Conservation (phyloP, 495 filamentous ascomycete species). For the Lentithecium fluviatile region DNA sequence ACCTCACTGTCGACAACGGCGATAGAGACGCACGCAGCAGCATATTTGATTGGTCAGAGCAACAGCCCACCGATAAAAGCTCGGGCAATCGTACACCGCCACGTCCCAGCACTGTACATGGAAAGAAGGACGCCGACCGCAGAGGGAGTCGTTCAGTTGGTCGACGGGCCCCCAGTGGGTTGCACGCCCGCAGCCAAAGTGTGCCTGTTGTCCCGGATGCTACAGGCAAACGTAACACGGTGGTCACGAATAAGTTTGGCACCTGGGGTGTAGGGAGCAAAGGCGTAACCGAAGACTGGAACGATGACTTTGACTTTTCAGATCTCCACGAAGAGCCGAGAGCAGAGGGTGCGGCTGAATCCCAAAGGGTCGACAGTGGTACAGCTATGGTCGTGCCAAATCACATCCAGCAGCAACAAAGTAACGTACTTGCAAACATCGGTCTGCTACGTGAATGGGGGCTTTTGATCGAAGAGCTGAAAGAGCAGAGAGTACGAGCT, state of each 20-base stretch:
- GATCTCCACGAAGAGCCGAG: constrained; percentile 35
- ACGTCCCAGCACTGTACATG: constrained; percentile 86
- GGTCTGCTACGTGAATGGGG: constrained; percentile 46
- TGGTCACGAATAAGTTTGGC: constrained; percentile 71
- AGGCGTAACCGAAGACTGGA: constrained; percentile 52
- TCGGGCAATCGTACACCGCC: constrained; percentile 53
- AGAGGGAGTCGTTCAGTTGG: constrained; percentile 71
- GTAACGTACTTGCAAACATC: constrained; percentile 46
- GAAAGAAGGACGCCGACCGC: constrained; percentile 72
- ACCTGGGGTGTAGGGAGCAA: constrained; percentile 86
- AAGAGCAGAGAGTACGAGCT: constrained; percentile 43
- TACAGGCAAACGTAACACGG: constrained; percentile 57
- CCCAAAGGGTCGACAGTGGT: constrained; percentile 41
- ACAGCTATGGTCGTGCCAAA: constrained; percentile 45
- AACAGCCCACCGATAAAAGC: constrained; percentile 56
- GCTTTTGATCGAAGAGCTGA: constrained; percentile 46
- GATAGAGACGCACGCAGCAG: constrained; percentile 51
- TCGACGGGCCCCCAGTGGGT: constrained; percentile 70
- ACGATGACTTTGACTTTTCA: constrained; percentile 48
- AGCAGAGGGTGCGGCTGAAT: constrained; percentile 19
- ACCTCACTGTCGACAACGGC: constrained; percentile 24
- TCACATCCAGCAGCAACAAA: constrained; percentile 45
- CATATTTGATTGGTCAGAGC: constrained; percentile 88
- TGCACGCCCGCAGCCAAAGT: constrained; percentile 91
- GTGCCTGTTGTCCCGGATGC: constrained; percentile 80